A percentile compares a stretch with the other conserved stretches of the same genome.
Conservation (phyloP, 495 filamentous ascomycete species). For the Viridothelium virens region DNA sequence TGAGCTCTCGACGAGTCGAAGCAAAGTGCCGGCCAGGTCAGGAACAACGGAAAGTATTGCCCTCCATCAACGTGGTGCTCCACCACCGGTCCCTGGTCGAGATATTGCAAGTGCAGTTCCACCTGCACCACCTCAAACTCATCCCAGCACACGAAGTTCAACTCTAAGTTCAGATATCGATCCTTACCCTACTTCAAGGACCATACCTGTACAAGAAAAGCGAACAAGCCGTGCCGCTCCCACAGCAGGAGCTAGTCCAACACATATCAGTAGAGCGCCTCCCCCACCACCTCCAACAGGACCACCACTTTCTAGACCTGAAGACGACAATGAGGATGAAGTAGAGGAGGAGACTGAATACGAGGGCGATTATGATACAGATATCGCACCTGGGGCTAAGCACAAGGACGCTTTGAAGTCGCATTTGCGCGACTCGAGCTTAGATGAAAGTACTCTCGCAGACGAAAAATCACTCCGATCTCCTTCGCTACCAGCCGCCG, state of each 20-base stretch:
- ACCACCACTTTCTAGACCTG: slow-evolving; percentile 45
- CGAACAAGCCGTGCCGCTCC: slow-evolving; percentile 45
- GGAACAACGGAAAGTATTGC: slow-evolving; percentile 36
- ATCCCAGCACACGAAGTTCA: slow-evolving; percentile 18
- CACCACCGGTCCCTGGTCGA: slow-evolving; percentile 41
- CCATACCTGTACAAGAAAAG: slow-evolving; percentile 31
- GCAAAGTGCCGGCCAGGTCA: slow-evolving; percentile 42
- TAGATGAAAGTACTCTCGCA: slow-evolving; percentile 50
- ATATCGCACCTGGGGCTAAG: slow-evolving; percentile 81
- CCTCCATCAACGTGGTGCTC: slow-evolving; percentile 36
- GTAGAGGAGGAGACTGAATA: slow-evolving; percentile 85
- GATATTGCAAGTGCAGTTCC: slow-evolving; percentile 35
- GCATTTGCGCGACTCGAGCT: slow-evolving; percentile 68
- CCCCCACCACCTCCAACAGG: slow-evolving; percentile 68
- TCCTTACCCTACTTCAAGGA: slow-evolving; percentile 41
- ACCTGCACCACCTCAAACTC: slow-evolving; percentile 26
- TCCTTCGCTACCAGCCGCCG: slow-evolving; percentile 19
- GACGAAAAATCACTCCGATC: slow-evolving; percentile 45
- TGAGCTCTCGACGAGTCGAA: slow-evolving; percentile 67
- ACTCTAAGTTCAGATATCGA: slow-evolving; percentile 29
- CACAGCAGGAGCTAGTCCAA: slow-evolving; percentile 42
- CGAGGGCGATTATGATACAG: slow-evolving; percentile 96
- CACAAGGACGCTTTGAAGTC: slow-evolving; percentile 87
- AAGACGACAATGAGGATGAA: slow-evolving; percentile 41
- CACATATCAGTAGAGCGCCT: slow-evolving; percentile 60